These are phyloP conservation scores for Bacidia rubella DNA, from an alignment of 495 filamentous ascomycete species.

Conservation along the genomic window DNA sequence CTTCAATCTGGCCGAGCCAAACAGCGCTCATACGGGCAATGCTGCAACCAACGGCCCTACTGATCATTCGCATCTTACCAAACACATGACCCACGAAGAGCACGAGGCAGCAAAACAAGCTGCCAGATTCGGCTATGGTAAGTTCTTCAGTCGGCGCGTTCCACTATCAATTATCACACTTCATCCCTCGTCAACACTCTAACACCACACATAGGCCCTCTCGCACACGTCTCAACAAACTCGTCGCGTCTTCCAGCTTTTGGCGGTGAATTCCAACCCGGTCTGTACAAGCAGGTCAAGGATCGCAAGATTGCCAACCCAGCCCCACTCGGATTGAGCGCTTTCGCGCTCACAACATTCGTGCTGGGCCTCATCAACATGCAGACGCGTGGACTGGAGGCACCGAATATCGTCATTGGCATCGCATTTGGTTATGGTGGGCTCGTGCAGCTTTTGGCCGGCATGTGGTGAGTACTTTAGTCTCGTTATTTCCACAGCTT, in stretches of 20 bases:
- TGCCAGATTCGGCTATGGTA: constrained; percentile 41
- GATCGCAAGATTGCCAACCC: constrained; percentile 77
- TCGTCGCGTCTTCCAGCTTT: constrained; percentile 63
- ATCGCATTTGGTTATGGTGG: constrained; percentile 73
- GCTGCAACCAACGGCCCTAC: constrained; percentile 10
- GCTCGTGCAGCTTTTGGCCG: constrained; percentile 80
- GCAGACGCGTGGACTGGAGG: constrained; percentile 41
- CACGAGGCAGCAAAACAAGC: constrained; percentile 32
- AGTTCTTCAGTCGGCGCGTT: no score
- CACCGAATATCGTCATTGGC: constrained; percentile 56
- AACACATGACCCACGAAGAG: constrained; percentile 33
- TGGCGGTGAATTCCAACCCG: constrained; percentile 93
- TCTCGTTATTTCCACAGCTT: neutral
- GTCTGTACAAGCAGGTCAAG: constrained; percentile 66
- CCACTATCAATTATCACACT: no score
- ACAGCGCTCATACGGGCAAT: constrained; percentile 15
- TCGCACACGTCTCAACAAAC: constrained; percentile 52
- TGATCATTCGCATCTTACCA: constrained; percentile 2
- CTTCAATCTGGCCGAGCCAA: constrained; percentile 1
- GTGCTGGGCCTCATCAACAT: constrained; percentile 81
- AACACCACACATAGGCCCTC: no score
- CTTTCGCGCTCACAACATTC: constrained; percentile 94
- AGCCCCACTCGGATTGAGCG: constrained; percentile 70
- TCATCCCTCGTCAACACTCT: no score
- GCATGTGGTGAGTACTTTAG: constrained; percentile 76